Percentiles rank a stretch among this genome's conserved stretches.
Evolutionary conservation across 2,329 filamentous ascomycete genomes (phyloP).

Genomic region (Geosmithia flava): DNA sequence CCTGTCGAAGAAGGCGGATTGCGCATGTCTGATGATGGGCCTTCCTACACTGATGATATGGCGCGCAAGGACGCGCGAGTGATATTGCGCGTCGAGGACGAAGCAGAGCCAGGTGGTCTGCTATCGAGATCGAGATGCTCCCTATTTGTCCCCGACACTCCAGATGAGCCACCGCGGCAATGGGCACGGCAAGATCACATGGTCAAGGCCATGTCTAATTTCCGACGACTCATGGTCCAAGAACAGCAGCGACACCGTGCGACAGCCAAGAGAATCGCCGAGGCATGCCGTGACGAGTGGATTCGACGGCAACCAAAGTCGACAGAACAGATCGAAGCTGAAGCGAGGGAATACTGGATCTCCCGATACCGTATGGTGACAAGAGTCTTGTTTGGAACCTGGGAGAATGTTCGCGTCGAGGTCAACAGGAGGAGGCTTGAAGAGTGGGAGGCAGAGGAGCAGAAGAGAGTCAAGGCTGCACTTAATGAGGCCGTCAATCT

Average conservation of each 20-base stretch:
- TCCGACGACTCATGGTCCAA: constrained; percentile 65
- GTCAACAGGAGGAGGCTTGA: constrained; percentile 47
- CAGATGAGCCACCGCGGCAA: constrained; percentile 62
- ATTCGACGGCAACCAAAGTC: constrained; percentile 61
- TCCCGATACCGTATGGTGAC: constrained; percentile 61
- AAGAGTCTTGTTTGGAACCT: constrained; percentile 40
- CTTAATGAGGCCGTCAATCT: constrained; percentile 63
- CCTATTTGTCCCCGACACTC: constrained; percentile 58
- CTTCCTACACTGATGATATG: constrained; percentile 45
- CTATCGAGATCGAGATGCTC: constrained; percentile 60
- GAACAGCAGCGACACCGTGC: constrained; percentile 69
- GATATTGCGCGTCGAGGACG: constrained; percentile 59
- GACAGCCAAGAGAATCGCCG: constrained; percentile 68
- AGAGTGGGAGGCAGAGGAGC: constrained; percentile 54
- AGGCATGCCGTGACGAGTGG: constrained; percentile 68
- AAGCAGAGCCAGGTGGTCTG: constrained; percentile 62
- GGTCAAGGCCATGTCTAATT: constrained; percentile 64
- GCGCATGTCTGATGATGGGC: constrained; percentile 40
- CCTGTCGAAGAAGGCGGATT: constrained; percentile 47
- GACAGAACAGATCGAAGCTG: constrained; percentile 68
- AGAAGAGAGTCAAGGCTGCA: constrained; percentile 52
- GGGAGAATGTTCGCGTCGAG: constrained; percentile 51
- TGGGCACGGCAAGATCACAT: constrained; percentile 86
- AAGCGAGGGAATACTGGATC: constrained; percentile 57
- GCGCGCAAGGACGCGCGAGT: constrained; percentile 55